Evolutionary conservation across 1,139 yeast species (phyloP), one percentile per base, ranked within the genome.

Genomic region (Saccharomyces hybrid): DNA sequence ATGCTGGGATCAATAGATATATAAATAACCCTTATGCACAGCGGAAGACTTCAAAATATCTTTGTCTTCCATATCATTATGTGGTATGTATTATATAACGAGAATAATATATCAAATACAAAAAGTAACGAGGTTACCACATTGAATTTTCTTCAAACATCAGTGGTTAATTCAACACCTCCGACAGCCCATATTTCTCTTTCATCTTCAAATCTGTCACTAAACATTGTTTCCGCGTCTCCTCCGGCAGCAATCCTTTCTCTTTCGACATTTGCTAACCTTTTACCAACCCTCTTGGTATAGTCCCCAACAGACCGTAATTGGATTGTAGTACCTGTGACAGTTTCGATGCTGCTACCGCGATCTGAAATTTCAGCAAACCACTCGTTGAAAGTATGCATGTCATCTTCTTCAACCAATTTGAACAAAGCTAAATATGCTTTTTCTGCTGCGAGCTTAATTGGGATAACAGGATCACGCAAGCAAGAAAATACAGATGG

Each of bases 371-470:
- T 62, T 8, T 55, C 51, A 2, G 63, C 66, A 47, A 78, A 71
- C 97, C 97, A 93, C 13, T 67, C 63, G 52, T 79, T 79, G 73
- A 88, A 88, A 28, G 71, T 67, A 0, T 61, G 70, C 72, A 80
- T 73, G n/a, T 78, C 76, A n/a, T 74, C 79, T 57, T 88, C 93
- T 46, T 86, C 90, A 28, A 88, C 84, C 60, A 91, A 75, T 54
- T 79, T 76, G 69, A 90, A 84, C 23, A 89, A 71, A 1, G 90
- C 82, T 63, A 91, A 71, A 69, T 80, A 91, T 0, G 96, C 91
- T 75, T 89, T 89, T 70, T 93, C 99, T 3, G 97, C 96, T 0
- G 98, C 97, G 59, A 93, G 78, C 66, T 90, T 90, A 62, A 93
- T 86, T 3, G 99, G 98, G 64, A 93, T 88, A 49, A 88, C 76